A percentile compares a stretch with the other conserved stretches of the same genome.
Conservation (phyloP, 176 grass and related monocot genomes). For the Rhynchospora pubera region DNA sequence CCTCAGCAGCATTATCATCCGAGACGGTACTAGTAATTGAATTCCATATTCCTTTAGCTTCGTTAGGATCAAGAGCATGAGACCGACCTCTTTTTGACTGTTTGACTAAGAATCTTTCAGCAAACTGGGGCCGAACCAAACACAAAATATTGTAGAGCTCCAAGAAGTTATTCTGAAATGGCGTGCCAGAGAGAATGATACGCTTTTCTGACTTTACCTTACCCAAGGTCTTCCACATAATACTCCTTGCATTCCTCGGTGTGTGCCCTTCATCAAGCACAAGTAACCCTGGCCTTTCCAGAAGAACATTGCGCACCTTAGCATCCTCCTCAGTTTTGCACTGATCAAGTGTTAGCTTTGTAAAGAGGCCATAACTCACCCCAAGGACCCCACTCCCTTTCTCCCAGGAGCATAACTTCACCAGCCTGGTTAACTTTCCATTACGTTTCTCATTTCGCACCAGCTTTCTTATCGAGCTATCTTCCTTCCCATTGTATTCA, state of each 20-base stretch:
- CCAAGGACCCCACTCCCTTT: constrained; percentile 68
- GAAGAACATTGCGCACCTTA: constrained; percentile 57
- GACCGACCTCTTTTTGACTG: constrained; percentile 26
- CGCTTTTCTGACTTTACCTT: constrained; percentile 72
- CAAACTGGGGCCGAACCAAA: constrained; percentile 76
- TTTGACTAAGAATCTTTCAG: constrained; percentile 68
- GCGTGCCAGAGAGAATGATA: constrained; percentile 94
- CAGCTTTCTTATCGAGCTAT: constrained; percentile 44
- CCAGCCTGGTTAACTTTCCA: constrained; percentile 53
- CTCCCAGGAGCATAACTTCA: constrained; percentile 73
- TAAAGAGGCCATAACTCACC: constrained; percentile 80
- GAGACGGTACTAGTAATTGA: constrained; percentile 77
- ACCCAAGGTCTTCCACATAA: constrained; percentile 72
- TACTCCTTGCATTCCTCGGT: constrained; percentile 72
- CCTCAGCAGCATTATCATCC: constrained; percentile 78
- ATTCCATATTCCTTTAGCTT: constrained; percentile 73
- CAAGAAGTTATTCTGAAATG: constrained; percentile 89
- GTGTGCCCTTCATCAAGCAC: constrained; percentile 93
- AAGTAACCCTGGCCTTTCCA: constrained; percentile 78
- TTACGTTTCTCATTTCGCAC: constrained; percentile 43
- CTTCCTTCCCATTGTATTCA: constrained; percentile 69
- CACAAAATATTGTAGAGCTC: constrained; percentile 95
- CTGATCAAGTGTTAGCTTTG: constrained; percentile 49
- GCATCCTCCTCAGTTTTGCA: constrained; percentile 41
- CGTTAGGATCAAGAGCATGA: constrained; percentile 28